A percentile compares a stretch with the other conserved stretches of the same genome.
phyloP scores from a whole-genome alignment of 441 rosid genomes.

The Aleurites moluccanus region DNA sequence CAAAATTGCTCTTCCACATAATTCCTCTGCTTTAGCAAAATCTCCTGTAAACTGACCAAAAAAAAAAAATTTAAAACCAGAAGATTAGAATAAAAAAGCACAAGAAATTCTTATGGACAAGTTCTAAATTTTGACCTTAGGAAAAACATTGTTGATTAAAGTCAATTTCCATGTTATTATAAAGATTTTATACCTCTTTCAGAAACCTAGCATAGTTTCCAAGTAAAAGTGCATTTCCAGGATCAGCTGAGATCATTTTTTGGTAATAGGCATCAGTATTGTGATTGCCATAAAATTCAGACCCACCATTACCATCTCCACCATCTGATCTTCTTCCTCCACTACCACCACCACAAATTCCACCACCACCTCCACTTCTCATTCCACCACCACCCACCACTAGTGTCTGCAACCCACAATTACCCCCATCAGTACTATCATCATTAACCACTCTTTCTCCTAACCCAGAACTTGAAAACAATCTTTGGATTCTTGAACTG shows the following conservation, averaged over 20 bases:
- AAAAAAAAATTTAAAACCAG: too few species aligned
- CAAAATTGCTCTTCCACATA: slow-evolving; percentile 54
- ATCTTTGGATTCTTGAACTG: slow-evolving; percentile 26
- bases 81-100: not conserved
- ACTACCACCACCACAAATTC: slow-evolving; percentile 22
- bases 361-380: slow-evolving; percentile 27
- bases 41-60: slow-evolving; percentile 48
- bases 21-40: slow-evolving; percentile 56
- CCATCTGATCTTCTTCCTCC: slow-evolving; percentile 22
- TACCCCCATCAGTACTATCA: slow-evolving; percentile 18
- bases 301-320: slow-evolving; percentile 38
- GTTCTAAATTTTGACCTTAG: not conserved
- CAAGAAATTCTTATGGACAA: not conserved
- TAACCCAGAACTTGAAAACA: slow-evolving; percentile 50
- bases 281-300: slow-evolving; percentile 41
- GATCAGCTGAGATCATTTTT: slow-evolving; percentile 49
- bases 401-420: slow-evolving; percentile 26
- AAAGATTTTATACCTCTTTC: slow-evolving; percentile 46
- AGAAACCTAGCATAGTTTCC: slow-evolving; percentile 65
- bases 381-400: slow-evolving; percentile 34
- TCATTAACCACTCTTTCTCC: slow-evolving; percentile 28
- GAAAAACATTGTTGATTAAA: not conserved
- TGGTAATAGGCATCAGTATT: slow-evolving; percentile 52
- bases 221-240: slow-evolving; percentile 52
- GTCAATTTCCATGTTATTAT: too few species aligned